phyloP scores from a whole-genome alignment of 768 basidiomycete genomes.

The Inosperma sp. region DNA sequence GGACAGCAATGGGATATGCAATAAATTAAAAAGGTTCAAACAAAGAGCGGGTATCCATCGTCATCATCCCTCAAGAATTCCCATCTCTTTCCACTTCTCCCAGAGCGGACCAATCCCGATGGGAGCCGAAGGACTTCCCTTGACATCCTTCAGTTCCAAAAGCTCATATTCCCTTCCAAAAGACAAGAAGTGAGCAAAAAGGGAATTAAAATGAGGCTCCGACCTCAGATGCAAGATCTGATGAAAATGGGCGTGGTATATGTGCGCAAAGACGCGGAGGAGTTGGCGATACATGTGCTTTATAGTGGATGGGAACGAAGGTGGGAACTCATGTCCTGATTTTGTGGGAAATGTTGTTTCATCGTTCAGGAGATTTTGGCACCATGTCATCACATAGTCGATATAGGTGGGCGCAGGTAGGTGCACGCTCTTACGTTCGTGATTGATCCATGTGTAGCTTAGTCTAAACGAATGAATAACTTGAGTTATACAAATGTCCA shows the following conservation, averaged over 20 bases:
- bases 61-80: conserved; percentile 52
- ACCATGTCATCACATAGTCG: conserved; percentile 99
- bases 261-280: conserved; percentile 94
- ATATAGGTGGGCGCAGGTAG: conserved; percentile 95
- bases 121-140: conserved; percentile 53
- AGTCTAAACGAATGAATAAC: conserved; percentile 44
- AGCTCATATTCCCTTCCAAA: conserved; percentile 95
- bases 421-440: conserved; percentile 86
- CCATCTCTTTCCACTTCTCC: conserved; percentile 92
- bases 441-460: conserved; percentile 98
- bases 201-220: conserved; percentile 94
- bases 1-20: background rate
- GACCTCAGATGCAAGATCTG: conserved; percentile 91
- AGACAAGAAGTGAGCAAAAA: conserved; percentile 96
- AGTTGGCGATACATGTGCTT: conserved; percentile 97
- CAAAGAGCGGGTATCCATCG: background rate
- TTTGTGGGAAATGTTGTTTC: conserved; percentile 93
- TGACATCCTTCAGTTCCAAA: conserved; percentile 85
- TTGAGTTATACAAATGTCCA: background rate
- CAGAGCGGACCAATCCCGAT: conserved; percentile 78
- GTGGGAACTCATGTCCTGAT: conserved; percentile 86
- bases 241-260: conserved; percentile 93
- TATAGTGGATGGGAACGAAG: conserved; percentile 81
- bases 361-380: conserved; percentile 93
- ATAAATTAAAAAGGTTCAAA: background rate